Evolutionary conservation across 2,329 filamentous ascomycete genomes (phyloP).

Genomic region (Verticillium nonalfalfae): DNA sequence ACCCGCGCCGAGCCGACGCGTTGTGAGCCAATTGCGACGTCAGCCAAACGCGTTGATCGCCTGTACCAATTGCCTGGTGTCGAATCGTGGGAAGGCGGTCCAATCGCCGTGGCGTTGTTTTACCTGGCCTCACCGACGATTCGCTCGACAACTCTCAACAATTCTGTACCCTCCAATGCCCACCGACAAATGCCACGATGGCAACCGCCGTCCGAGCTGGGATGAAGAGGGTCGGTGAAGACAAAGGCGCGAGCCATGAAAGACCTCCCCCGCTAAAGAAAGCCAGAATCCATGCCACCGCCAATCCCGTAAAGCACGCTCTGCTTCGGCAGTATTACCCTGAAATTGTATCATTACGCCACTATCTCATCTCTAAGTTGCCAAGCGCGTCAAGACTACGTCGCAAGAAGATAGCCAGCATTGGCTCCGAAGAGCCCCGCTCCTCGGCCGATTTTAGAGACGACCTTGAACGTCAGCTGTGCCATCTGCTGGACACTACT

Average conservation of each 20-base stretch:
- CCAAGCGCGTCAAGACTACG: conserved; percentile 60
- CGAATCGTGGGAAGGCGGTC: neutral
- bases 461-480: conserved; percentile 37
- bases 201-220: neutral
- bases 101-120: neutral
- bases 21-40: neutral
- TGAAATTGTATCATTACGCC: conserved; percentile 58
- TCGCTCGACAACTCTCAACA: neutral
- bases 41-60: neutral
- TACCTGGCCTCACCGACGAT: neutral
- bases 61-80: neutral
- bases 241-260: neutral
- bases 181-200: neutral
- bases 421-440: conserved; percentile 25
- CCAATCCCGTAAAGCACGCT: conserved; percentile 6
- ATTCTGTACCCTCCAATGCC: neutral
- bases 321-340: conserved; percentile 40
- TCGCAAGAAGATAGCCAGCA: conserved; percentile 45
- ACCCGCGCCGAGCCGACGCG: neutral
- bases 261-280: conserved; percentile 1
- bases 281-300: neutral
- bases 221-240: neutral
- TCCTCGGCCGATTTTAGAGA: conserved; percentile 13
- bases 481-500: conserved; percentile 59
- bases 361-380: conserved; percentile 62